Conservation (phyloP, 305 asterid species). For the Withania somnifera region DNA sequence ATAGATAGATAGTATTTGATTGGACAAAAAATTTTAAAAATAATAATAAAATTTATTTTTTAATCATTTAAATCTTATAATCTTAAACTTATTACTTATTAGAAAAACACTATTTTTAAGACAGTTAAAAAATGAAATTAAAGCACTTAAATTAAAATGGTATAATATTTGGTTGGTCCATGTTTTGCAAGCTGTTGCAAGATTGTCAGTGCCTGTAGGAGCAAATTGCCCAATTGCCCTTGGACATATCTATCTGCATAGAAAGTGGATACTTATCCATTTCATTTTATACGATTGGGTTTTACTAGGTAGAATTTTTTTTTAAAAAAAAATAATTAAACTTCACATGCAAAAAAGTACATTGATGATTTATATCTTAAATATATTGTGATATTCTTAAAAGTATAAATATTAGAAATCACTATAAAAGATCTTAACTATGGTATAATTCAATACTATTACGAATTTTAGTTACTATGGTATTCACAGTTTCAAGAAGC, state of each 20-base stretch:
- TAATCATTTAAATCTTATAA: too few species aligned
- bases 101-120: too few species aligned
- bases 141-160: too few species aligned
- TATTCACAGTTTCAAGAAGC: too few species aligned
- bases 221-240: neutral
- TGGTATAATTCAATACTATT: too few species aligned
- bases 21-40: too few species aligned
- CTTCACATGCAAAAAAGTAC: neutral
- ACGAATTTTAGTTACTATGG: too few species aligned
- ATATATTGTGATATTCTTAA: too few species aligned
- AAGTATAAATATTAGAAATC: neutral
- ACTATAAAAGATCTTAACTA: neutral
- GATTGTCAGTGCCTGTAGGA: neutral
- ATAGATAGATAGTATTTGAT: too few species aligned
- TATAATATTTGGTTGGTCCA: neutral
- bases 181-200: constrained; percentile 9
- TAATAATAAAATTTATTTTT: too few species aligned
- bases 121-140: too few species aligned
- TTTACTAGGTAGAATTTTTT: neutral
- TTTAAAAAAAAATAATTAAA: neutral
- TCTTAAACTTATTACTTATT: too few species aligned
- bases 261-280: neutral
- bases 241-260: neutral
- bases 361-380: neutral
- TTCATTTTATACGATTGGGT: neutral